phyloP scores from a whole-genome alignment of 352 stramenopile species.

The Pythium dissimile region DNA sequence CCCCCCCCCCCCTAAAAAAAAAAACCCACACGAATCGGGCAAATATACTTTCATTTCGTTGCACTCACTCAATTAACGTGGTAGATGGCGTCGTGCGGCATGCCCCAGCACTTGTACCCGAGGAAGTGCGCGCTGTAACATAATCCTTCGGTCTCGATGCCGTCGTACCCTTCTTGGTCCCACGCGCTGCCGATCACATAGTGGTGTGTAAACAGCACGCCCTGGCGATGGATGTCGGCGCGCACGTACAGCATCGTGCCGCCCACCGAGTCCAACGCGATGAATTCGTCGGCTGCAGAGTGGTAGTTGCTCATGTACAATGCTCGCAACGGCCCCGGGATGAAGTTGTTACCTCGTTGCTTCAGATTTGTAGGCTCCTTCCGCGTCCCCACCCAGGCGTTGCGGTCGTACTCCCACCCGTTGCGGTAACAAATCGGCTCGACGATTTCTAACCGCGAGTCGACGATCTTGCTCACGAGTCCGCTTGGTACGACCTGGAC shows the following conservation, averaged over 20 bases:
- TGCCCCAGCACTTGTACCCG: conserved; percentile 45
- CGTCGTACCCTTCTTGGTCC: conserved; percentile 39
- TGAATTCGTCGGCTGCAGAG: conserved; percentile 1
- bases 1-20: no score
- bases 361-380: neutral
- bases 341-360: conserved; percentile 1
- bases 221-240: conserved; percentile 43
- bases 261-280: conserved; percentile 43
- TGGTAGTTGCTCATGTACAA: conserved; percentile 8
- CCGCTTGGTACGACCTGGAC: conserved; percentile 22
- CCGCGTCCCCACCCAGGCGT: conserved; percentile 20
- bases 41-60: neutral
- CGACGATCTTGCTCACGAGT: conserved; percentile 32
- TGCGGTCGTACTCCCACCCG: conserved; percentile 16
- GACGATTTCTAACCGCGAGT: conserved; percentile 18
- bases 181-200: conserved; percentile 40
- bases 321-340: neutral
- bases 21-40: no score
- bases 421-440: conserved; percentile 16
- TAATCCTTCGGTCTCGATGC: conserved; percentile 48
- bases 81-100: conserved; percentile 27
- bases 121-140: conserved; percentile 48
- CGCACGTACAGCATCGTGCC: conserved; percentile 46
- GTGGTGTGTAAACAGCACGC: conserved; percentile 38
- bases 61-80: neutral